Evolutionary conservation across 2,329 filamentous ascomycete genomes (phyloP).

Genomic region (Paramyrothecium roridum): DNA sequence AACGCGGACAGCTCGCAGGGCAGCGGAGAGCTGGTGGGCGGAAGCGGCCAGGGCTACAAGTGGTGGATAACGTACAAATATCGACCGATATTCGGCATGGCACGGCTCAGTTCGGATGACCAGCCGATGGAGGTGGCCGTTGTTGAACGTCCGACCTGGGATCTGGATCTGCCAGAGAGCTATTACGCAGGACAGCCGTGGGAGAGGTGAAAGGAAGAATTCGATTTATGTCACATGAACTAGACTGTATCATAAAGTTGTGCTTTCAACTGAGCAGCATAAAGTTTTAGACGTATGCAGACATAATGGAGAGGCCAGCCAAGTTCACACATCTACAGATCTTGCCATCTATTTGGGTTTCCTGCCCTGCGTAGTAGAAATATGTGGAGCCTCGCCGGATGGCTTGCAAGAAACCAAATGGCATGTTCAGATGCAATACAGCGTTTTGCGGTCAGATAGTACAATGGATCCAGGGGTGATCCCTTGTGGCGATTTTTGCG

Average conservation of each 20-base stretch:
- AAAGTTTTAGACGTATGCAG: neutral
- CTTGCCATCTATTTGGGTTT: too few species aligned
- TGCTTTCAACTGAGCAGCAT: too few species aligned
- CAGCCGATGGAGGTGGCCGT: conserved; percentile 73
- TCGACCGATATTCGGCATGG: conserved; percentile 79
- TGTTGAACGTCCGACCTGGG: conserved; percentile 82
- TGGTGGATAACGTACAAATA: conserved; percentile 92
- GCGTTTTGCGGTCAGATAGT: too few species aligned
- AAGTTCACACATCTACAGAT: too few species aligned
- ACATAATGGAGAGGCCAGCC: neutral
- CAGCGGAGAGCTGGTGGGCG: conserved; percentile 13
- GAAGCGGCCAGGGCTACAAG: conserved; percentile 27
- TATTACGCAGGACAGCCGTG: conserved; percentile 60
- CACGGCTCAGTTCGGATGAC: conserved; percentile 38
- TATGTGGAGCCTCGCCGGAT: too few species aligned
- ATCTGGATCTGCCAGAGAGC: conserved; percentile 71
- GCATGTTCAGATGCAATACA: too few species aligned
- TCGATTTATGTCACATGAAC: neutral
- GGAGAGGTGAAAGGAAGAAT: conserved; percentile 30
- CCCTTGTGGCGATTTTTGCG: too few species aligned
- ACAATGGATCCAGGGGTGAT: too few species aligned
- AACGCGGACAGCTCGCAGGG: conserved; percentile 17
- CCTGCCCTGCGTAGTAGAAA: too few species aligned
- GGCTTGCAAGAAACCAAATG: too few species aligned
- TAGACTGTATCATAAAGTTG: too few species aligned